Conservation (phyloP, 805 yeast species). For the Pichia cephalocereana region DNA sequence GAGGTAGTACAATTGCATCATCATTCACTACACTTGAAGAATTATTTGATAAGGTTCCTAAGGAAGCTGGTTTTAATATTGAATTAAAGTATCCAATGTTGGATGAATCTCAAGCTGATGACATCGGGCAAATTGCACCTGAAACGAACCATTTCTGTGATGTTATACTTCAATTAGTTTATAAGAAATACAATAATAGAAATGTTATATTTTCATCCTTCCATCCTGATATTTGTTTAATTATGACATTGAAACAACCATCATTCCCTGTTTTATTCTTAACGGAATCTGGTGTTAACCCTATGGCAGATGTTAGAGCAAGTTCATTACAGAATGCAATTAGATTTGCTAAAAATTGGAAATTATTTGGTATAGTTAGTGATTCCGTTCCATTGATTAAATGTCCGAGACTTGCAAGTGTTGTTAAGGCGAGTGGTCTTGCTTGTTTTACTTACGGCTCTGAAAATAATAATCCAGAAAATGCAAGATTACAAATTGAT, state of each 20-base stretch:
- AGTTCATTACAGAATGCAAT: constrained; percentile 84
- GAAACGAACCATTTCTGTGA: constrained; percentile 87
- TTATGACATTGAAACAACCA: constrained; percentile 86
- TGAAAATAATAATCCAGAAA: constrained; percentile 74
- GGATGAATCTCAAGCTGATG: constrained; percentile 84
- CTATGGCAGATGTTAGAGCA: constrained; percentile 88
- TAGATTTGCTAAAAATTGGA: constrained; percentile 86
- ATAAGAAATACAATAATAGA: constrained; percentile 68
- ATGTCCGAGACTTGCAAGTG: constrained; percentile 83
- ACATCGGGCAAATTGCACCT: constrained; percentile 74
- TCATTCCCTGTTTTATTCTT: constrained; percentile 83
- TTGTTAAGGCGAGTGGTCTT: constrained; percentile 83
- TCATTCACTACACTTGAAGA: constrained; percentile 85
- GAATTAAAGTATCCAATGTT: constrained; percentile 94
- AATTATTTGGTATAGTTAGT: constrained; percentile 80
- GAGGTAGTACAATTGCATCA: constrained; percentile 86
- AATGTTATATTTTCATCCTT: constrained; percentile 88
- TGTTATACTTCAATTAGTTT: constrained; percentile 70
- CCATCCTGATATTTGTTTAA: constrained; percentile 86
- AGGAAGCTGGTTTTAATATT: constrained; percentile 82
- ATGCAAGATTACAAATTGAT: constrained; percentile 75
- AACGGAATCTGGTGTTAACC: constrained; percentile 77
- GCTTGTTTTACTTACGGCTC: constrained; percentile 91
- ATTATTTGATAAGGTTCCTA: constrained; percentile 71
- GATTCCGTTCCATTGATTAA: constrained; percentile 81